Percentiles rank a stretch among this genome's conserved stretches.
phyloP scores from a whole-genome alignment of 176 grass and related monocot species.

The Lolium rigidum region DNA sequence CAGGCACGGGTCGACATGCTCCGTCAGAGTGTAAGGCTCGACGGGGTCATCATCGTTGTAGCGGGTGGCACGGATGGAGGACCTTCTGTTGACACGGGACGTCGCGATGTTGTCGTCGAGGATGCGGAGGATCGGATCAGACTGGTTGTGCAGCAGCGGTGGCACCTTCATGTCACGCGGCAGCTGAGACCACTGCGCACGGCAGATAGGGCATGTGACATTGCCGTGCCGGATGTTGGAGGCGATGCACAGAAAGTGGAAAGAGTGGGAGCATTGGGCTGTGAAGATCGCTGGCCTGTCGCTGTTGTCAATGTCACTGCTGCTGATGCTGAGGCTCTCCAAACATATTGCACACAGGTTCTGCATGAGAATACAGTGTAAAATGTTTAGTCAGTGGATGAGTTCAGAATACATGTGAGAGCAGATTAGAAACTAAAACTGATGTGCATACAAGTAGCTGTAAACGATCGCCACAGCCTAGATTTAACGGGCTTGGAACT shows the following conservation, averaged over 20 bases:
- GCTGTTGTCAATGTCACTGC: conserved; percentile 10
- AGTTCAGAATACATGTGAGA: conserved; percentile 12
- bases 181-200: conserved; percentile 88
- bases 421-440: not conserved
- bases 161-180: conserved; percentile 74
- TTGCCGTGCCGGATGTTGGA: conserved; percentile 94
- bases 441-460: not conserved
- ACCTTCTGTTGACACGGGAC: conserved; percentile 87
- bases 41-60: conserved; percentile 93
- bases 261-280: conserved; percentile 82
- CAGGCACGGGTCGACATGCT: conserved; percentile 62
- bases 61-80: conserved; percentile 65
- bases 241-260: conserved; percentile 88
- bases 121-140: conserved; percentile 88
- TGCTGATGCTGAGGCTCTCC: conserved; percentile 60
- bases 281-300: conserved; percentile 64
- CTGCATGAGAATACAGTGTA: conserved; percentile 50
- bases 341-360: conserved; percentile 90
- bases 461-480: not conserved
- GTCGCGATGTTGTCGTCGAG: conserved; percentile 91
- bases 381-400: not conserved
- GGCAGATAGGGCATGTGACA: conserved; percentile 88
- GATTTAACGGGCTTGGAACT: not conserved
- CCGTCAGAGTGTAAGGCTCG: conserved; percentile 52
- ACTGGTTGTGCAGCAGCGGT: conserved; percentile 59